Evolutionary conservation across 805 yeast species (phyloP).

Genomic region (Candida broadrunensis): DNA sequence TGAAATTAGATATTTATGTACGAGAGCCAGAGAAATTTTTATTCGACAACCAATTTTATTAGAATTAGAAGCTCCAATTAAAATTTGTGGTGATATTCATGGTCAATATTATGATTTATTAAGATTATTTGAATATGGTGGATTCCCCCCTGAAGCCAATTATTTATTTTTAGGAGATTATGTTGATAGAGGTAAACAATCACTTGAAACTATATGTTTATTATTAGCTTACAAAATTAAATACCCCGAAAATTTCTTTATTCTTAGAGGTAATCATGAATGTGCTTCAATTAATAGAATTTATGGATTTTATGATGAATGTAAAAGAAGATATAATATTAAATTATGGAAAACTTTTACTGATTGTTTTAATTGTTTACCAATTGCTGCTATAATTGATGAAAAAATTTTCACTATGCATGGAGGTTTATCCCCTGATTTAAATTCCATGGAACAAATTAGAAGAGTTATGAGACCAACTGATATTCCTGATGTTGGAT

Average conservation of each 20-base stretch:
- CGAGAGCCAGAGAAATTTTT: constrained; percentile 96
- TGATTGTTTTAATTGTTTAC: constrained; percentile 97
- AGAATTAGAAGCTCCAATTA: constrained; percentile 96
- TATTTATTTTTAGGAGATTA: constrained; percentile 94
- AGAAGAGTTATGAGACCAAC: constrained; percentile 99
- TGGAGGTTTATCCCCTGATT: constrained; percentile 96
- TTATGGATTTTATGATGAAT: constrained; percentile 97
- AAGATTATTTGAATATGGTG: constrained; percentile 96
- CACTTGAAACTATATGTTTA: constrained; percentile 91
- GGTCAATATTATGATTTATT: constrained; percentile 96
- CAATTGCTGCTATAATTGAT: constrained; percentile 97
- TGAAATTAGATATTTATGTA: constrained; percentile 92
- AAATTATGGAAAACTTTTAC: constrained; percentile 98
- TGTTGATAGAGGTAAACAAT: constrained; percentile 98
- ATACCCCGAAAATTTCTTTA: constrained; percentile 96
- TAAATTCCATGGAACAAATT: constrained; percentile 97
- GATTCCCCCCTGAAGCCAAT: constrained; percentile 98
- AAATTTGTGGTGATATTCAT: constrained; percentile 96
- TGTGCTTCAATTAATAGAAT: constrained; percentile 97
- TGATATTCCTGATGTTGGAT: constrained; percentile 97
- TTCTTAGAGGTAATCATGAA: constrained; percentile 97
- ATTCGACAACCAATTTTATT: constrained; percentile 95
- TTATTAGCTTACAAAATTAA: constrained; percentile 94
- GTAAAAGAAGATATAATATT: constrained; percentile 96
- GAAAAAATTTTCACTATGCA: constrained; percentile 99